Evolutionary conservation across 495 filamentous ascomycete genomes (phyloP), one percentile per base, ranked within the genome.

Genomic region (Annulohypoxylon moriforme): DNA sequence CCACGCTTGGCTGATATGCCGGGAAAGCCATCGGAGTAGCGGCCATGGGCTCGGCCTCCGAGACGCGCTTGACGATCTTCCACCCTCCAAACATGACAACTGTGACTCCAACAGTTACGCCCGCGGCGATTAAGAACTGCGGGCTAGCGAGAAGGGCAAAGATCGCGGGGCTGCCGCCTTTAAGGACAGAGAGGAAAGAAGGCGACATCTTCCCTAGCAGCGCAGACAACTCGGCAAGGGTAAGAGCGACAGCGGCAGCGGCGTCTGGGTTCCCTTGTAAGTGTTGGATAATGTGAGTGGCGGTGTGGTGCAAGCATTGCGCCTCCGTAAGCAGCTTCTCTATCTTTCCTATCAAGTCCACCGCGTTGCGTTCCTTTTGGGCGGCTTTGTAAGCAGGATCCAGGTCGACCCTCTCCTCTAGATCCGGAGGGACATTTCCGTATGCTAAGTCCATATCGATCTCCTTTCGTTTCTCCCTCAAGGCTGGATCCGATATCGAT

Each of bases 61-160:
- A 60, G 69, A 98, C 91, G 73, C 89, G 89, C 84, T 97, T 96
- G 81, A 99, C 89, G 75, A 99, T 97, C 83, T 96, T 97, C 87
- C 92, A 97, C 13, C 96, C 96, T 42, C 96, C 96, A 59, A 99
- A 90, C 81, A 96, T 94, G 71, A 99, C 91, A 4, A 99, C 89
- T 0, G 94, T 98, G 13, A 95, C 91, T 13, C 94, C 94, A 0
- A 96, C 88, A 0, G 92, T 94, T 24, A 98, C 89, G 18, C 96
- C 93, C 14, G 92, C 93, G 20, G 95, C 92, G 68, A 99, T 97
- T 34, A 97, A 84, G 76, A 99, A 99, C 76, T 99, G 93, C 14
- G 96, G 96, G 62, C 89, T 91, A 14, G 90, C 88, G 1, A 99
- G 86, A n/a, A 99, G 83, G 1, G 91, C 94, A 70, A 97, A 95